phyloP scores from a whole-genome alignment of 768 basidiomycete species.

The Tricholoma terreum region DNA sequence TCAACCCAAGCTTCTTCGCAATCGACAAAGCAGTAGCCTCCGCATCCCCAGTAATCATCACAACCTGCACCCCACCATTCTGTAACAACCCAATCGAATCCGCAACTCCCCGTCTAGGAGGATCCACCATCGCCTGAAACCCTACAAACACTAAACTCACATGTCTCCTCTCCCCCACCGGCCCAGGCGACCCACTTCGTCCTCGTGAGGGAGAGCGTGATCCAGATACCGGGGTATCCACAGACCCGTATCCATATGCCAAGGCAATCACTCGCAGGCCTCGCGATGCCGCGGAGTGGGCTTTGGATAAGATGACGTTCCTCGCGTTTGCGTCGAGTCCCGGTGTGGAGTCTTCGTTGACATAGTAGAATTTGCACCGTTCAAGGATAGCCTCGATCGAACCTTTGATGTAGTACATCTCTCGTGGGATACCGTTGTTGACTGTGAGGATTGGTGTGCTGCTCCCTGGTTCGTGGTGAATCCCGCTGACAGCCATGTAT shows the following conservation, averaged over 20 bases:
- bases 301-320: slow-evolving; percentile 65
- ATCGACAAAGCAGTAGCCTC: slow-evolving; percentile 89
- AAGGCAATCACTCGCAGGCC: slow-evolving; percentile 89
- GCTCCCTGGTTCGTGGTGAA: slow-evolving; percentile 41
- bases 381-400: slow-evolving; percentile 86
- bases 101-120: slow-evolving; percentile 90
- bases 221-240: slow-evolving; percentile 32
- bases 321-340: slow-evolving; percentile 67
- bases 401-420: slow-evolving; percentile 90
- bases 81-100: slow-evolving; percentile 82
- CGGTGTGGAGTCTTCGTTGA: slow-evolving; percentile 87
- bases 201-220: slow-evolving; percentile 29
- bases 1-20: slow-evolving; percentile 80
- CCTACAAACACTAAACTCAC: slow-evolving; percentile 83
- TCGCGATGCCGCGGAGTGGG: slow-evolving; percentile 64
- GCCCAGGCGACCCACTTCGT: slow-evolving; percentile 24
- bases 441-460: slow-evolving; percentile 24
- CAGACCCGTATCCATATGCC: slow-evolving; percentile 78
- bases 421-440: slow-evolving; percentile 41
- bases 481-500: slow-evolving; percentile 87
- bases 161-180: slow-evolving; percentile 25
- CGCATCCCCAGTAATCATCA: slow-evolving; percentile 98
- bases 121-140: slow-evolving; percentile 94
- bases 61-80: slow-evolving; percentile 86
- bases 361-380: slow-evolving; percentile 85